phyloP scores from a whole-genome alignment of 805 yeast species.

The Saccharomycopsis fibuligera region DNA sequence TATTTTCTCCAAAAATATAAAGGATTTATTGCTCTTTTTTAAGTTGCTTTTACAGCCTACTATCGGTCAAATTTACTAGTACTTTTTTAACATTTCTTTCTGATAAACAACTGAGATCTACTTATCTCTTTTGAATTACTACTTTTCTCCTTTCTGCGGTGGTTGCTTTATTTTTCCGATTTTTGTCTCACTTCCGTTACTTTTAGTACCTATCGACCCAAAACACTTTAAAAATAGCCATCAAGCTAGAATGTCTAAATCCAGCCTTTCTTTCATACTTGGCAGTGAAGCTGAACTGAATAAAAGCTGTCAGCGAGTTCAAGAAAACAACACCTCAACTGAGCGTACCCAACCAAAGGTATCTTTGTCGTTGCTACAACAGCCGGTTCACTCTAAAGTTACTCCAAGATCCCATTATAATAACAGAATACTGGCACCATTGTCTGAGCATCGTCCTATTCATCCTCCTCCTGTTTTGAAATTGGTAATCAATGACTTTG shows the following conservation, averaged over 20 bases:
- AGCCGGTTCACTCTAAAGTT: constrained; percentile 29
- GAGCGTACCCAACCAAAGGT: constrained; percentile 5
- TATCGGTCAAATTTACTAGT: too few relatives aligned
- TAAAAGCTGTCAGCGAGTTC: neutral
- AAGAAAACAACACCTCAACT: neutral
- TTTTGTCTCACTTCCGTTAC: too few relatives aligned
- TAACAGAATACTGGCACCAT: constrained; percentile 24
- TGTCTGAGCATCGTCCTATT: constrained; percentile 30
- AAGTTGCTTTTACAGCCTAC: too few relatives aligned
- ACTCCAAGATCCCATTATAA: constrained; percentile 23
- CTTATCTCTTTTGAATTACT: too few relatives aligned
- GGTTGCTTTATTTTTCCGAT: too few relatives aligned
- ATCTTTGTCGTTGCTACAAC: constrained; percentile 24
- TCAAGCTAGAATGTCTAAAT: constrained; percentile 18
- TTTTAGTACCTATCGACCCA: too few relatives aligned
- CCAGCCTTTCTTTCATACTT: constrained; percentile 13
- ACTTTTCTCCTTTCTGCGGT: too few relatives aligned
- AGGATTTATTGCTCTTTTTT: too few relatives aligned
- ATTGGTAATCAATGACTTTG: constrained; percentile 18
- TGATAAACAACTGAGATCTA: too few relatives aligned
- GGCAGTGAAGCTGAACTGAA: constrained; percentile 7
- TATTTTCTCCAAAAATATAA: too few relatives aligned
- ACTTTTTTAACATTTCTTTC: too few relatives aligned
- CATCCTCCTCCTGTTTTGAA: constrained; percentile 31
- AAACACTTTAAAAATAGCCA: too few relatives aligned